Evolutionary conservation across 2,329 filamentous ascomycete genomes (phyloP).

Genomic region (Lasiodiplodia hormozganensis): DNA sequence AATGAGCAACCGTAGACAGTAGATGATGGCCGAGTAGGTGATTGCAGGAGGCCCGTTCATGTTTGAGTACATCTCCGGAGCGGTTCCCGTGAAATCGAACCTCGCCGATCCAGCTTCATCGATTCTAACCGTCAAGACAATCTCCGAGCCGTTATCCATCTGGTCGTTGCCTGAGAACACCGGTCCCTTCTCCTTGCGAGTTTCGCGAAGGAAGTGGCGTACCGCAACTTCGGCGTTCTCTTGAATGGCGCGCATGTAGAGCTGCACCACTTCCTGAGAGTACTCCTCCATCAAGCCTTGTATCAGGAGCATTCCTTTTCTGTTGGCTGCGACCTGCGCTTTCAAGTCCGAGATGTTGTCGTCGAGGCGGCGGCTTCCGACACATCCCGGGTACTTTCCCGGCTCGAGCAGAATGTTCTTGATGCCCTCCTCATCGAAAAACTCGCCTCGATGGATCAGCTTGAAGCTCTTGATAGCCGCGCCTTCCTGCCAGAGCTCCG

Average conservation of each 20-base stretch:
- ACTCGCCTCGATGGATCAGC: constrained; percentile 42
- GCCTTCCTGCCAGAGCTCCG: constrained; percentile 56
- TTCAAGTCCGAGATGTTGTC: constrained; percentile 48
- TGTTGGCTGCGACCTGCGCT: constrained; percentile 44
- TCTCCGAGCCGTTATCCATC: constrained; percentile 32
- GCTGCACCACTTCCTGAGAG: constrained; percentile 43
- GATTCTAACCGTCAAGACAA: constrained; percentile 30
- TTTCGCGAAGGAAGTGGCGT: constrained; percentile 56
- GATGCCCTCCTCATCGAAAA: constrained; percentile 44
- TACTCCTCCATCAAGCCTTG: constrained; percentile 46
- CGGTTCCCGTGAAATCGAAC: constrained; percentile 33
- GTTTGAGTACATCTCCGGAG: constrained; percentile 30
- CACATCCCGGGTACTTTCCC: constrained; percentile 40
- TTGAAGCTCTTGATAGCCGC: constrained; percentile 54
- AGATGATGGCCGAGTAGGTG: constrained; percentile 65
- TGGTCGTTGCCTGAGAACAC: constrained; percentile 24
- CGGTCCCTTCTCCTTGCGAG: constrained; percentile 10
- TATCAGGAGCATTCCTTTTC: constrained; percentile 45
- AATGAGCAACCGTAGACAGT: constrained; percentile 47
- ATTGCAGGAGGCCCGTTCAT: constrained; percentile 34
- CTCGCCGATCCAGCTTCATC: constrained; percentile 26
- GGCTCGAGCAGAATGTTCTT: constrained; percentile 40
- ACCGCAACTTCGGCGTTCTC: constrained; percentile 45
- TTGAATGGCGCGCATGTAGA: constrained; percentile 51
- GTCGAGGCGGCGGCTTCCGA: constrained; percentile 40